Conservation (phyloP, 1,284 basidiomycete species). For the Ceratobasidium sp. region DNA sequence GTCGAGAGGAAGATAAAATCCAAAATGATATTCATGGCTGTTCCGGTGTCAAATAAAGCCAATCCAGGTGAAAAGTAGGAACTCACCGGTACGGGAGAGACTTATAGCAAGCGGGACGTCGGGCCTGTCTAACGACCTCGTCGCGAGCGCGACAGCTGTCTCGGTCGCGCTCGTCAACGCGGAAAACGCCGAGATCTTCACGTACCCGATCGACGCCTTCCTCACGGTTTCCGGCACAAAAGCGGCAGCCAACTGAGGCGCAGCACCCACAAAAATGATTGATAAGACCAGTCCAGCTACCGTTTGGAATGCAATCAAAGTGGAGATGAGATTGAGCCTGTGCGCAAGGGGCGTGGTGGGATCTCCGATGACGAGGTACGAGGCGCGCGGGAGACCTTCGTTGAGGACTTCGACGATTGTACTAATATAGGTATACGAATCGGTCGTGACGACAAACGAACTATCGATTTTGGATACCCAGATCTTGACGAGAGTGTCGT, state of each 20-base stretch:
- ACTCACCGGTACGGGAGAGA: conserved; percentile 28
- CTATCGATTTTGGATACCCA: conserved; percentile 49
- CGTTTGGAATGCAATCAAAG: conserved; percentile 47
- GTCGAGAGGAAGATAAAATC: conserved; percentile 48
- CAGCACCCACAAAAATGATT: conserved; percentile 45
- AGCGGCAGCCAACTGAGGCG: conserved; percentile 44
- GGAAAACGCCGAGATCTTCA: conserved; percentile 46
- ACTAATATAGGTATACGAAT: conserved; percentile 47
- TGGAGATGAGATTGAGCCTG: conserved; percentile 43
- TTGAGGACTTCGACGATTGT: conserved; percentile 48
- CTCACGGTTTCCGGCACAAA: conserved; percentile 47
- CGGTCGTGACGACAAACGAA: conserved; percentile 47
- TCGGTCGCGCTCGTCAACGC: conserved; percentile 45
- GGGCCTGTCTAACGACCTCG: conserved; percentile 47
- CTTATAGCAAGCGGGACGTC: conserved; percentile 48
- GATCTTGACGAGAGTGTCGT: conserved; percentile 48
- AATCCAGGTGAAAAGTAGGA: background rate
- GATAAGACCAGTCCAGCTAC: conserved; percentile 46
- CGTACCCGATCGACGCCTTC: conserved; percentile 46
- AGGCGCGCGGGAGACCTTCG: conserved; percentile 49
- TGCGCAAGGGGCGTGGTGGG: conserved; percentile 17
- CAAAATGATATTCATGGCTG: conserved; percentile 46
- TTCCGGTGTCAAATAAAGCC: background rate
- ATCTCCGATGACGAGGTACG: conserved; percentile 48
- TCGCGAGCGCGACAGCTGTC: conserved; percentile 44